phyloP scores from a whole-genome alignment of 148 eudicot species.

The Gaultheria prostrata region DNA sequence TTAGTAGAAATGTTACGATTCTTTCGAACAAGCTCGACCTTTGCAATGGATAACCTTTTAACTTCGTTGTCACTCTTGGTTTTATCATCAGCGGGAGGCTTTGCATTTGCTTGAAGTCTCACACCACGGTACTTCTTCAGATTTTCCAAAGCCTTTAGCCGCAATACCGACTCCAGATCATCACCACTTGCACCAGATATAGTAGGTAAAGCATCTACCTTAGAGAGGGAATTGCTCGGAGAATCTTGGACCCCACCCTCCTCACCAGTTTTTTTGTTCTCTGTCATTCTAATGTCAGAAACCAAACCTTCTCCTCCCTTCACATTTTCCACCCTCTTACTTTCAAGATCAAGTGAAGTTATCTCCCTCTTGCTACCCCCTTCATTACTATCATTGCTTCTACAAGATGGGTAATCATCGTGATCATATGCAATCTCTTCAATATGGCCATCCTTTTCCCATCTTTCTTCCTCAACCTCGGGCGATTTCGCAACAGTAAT shows the following conservation, averaged over 20 bases:
- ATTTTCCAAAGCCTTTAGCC: slow-evolving; percentile 88
- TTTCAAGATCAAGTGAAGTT: slow-evolving; percentile 22
- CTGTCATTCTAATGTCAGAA: slow-evolving; percentile 23
- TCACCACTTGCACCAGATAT: slow-evolving; percentile 26
- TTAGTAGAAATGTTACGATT: slow-evolving; percentile 14
- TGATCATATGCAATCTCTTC: slow-evolving; percentile 67
- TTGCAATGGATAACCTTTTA: slow-evolving; percentile 23
- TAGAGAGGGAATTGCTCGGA: slow-evolving; percentile 15
- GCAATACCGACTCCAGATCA: slow-evolving; percentile 62
- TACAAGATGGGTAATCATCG: slow-evolving; percentile 62
- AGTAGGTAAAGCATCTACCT: slow-evolving; percentile 23
- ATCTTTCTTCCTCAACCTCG: slow-evolving; percentile 29
- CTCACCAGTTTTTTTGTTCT: slow-evolving; percentile 16
- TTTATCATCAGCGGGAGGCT: slow-evolving; percentile 22
- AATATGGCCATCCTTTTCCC: slow-evolving; percentile 41
- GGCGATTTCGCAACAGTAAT: slow-evolving; percentile 38
- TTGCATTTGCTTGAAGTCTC: slow-evolving; percentile 24
- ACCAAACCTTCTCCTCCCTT: slow-evolving; percentile 24
- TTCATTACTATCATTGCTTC: slow-evolving; percentile 69
- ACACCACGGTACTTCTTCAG: slow-evolving; percentile 54
- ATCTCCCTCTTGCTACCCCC: slow-evolving; percentile 35
- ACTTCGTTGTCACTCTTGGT: slow-evolving; percentile 22
- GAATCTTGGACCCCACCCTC: slow-evolving; percentile 17
- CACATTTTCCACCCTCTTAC: slow-evolving; percentile 27
- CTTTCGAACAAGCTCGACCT: slow-evolving; percentile 17